Conservation (phyloP, 163 green algal genomes). For the Volvox carteri region DNA sequence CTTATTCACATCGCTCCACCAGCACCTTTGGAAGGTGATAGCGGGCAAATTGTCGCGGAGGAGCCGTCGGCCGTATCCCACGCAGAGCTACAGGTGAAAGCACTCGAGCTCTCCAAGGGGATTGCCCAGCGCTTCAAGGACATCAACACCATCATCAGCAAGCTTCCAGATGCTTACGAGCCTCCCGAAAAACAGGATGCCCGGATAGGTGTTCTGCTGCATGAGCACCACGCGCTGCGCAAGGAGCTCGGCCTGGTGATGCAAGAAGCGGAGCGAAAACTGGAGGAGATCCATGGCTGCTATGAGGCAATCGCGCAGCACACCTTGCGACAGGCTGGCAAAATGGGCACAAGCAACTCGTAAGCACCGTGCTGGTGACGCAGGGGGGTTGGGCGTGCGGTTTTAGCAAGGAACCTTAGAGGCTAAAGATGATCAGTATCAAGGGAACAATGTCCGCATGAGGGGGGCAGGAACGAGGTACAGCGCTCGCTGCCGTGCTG, state of each 20-base stretch:
- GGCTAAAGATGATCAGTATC: too few relatives aligned
- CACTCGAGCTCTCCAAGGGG: constrained; percentile 10
- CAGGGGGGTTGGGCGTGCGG: too few relatives aligned
- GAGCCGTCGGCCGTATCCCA: neutral
- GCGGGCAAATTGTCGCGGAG: neutral
- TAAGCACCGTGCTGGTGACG: too few relatives aligned
- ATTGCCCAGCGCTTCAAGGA: constrained; percentile 42
- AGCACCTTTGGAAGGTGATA: neutral
- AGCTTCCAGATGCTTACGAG: constrained; percentile 44
- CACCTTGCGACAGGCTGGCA: constrained; percentile 6
- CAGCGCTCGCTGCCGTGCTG: too few relatives aligned
- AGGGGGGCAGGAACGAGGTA: too few relatives aligned
- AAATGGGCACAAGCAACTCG: too few relatives aligned
- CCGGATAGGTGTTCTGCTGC: constrained; percentile 22
- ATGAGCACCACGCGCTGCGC: constrained; percentile 34
- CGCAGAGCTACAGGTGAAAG: constrained; percentile 21
- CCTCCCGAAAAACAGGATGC: constrained; percentile 33
- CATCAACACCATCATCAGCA: constrained; percentile 36
- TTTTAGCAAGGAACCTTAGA: too few relatives aligned
- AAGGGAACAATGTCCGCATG: too few relatives aligned
- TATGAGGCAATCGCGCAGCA: constrained; percentile 36
- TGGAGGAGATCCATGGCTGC: constrained; percentile 46
- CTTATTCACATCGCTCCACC: constrained; percentile 34
- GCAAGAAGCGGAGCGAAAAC: constrained; percentile 40
- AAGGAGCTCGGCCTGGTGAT: constrained; percentile 35